phyloP scores from a whole-genome alignment of 768 basidiomycete genomes.

The Leucogyrophana mollusca region DNA sequence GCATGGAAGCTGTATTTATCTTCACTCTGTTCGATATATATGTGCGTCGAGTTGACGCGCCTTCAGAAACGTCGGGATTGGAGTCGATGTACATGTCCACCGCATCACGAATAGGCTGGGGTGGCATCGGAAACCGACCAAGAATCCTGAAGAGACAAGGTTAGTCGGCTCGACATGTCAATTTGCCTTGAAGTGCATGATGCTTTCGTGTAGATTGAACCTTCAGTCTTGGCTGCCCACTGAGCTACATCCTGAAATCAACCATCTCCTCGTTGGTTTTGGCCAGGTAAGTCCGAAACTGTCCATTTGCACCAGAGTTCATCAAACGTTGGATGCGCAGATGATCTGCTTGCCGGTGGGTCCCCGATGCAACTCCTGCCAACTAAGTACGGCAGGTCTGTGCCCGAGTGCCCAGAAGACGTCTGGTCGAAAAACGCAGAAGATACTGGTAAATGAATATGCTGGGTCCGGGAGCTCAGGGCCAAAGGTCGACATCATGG shows the following conservation, averaged over 20 bases:
- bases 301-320: neutral
- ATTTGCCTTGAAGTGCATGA: neutral
- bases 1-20: constrained; percentile 73
- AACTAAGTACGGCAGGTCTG: constrained; percentile 49
- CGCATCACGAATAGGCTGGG: constrained; percentile 90
- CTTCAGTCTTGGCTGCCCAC: constrained; percentile 83
- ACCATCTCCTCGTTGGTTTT: constrained; percentile 80
- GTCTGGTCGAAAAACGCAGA: too few relatives aligned
- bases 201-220: constrained; percentile 49
- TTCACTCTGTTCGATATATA: neutral
- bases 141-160: constrained; percentile 88
- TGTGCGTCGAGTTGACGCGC: neutral
- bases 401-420: constrained; percentile 71
- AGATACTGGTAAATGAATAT: too few relatives aligned
- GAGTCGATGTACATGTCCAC: constrained; percentile 96
- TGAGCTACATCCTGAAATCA: constrained; percentile 72
- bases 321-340: constrained; percentile 30
- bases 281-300: constrained; percentile 57
- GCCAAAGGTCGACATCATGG: too few relatives aligned
- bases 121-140: constrained; percentile 88
- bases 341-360: constrained; percentile 64
- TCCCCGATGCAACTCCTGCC: constrained; percentile 65
- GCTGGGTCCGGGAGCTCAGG: too few relatives aligned
- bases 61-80: constrained; percentile 80
- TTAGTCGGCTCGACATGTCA: constrained; percentile 21